A percentile compares a stretch with the other conserved stretches of the same genome.
phyloP scores from a whole-genome alignment of 495 filamentous ascomycete genomes.

The Penicillium malachiteum region DNA sequence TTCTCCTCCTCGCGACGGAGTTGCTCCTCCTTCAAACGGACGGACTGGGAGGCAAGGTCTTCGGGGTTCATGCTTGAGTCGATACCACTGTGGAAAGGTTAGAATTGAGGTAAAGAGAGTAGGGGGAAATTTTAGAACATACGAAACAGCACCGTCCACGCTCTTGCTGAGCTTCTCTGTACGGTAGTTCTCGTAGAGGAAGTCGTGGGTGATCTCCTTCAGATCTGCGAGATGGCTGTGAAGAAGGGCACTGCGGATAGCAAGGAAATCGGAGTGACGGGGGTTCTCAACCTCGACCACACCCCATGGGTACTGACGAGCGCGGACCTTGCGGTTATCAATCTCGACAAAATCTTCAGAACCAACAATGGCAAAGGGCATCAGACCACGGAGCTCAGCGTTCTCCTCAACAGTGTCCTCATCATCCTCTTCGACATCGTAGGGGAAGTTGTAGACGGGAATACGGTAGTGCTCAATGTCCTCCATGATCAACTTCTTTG shows the following conservation, averaged over 20 bases:
- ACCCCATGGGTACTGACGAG: slow-evolving; percentile 98
- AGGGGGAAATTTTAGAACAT: slow-evolving; percentile 42
- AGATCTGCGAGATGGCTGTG: slow-evolving; percentile 97
- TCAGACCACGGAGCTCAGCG: slow-evolving; percentile 90
- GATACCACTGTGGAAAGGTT: slow-evolving; percentile 37
- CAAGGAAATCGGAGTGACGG: slow-evolving; percentile 96
- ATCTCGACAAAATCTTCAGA: slow-evolving; percentile 95
- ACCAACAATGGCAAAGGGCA: slow-evolving; percentile 98
- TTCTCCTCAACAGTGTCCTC: slow-evolving; percentile 99
- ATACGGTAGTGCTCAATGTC: slow-evolving; percentile 99
- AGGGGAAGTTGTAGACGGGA: slow-evolving; percentile 99
- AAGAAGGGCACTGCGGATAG: slow-evolving; percentile 91
- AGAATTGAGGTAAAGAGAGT: slow-evolving; percentile 17
- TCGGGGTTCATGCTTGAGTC: slow-evolving; percentile 97
- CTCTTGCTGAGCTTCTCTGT: slow-evolving; percentile 99
- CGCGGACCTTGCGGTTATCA: slow-evolving; percentile 83
- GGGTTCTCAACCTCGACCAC: slow-evolving; percentile 99
- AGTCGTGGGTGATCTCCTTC: slow-evolving; percentile 99
- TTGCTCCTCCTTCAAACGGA: slow-evolving; percentile 98
- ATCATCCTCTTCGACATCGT: slow-evolving; percentile 99
- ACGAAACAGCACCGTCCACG: slow-evolving; percentile 87
- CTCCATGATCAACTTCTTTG: slow-evolving; percentile 99
- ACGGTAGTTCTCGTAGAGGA: slow-evolving; percentile 99
- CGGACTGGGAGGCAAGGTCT: slow-evolving; percentile 92
- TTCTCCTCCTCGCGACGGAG: slow-evolving; percentile 99